Evolutionary conservation across 2,329 filamentous ascomycete species (phyloP).

Genomic region (Clathrospora elynae): DNA sequence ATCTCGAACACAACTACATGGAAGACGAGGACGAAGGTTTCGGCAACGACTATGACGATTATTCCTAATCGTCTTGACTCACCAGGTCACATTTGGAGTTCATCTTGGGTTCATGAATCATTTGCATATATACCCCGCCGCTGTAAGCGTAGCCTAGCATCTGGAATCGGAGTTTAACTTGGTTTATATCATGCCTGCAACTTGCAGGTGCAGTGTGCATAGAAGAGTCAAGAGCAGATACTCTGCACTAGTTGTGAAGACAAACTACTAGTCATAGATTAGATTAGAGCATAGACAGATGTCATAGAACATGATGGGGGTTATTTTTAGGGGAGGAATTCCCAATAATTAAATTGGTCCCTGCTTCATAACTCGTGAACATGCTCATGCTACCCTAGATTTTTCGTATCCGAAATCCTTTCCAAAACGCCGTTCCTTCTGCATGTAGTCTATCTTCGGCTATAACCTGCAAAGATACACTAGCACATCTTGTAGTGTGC

Average conservation of each 20-base stretch:
- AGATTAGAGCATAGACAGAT: not conserved
- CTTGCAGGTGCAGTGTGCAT: too few species aligned
- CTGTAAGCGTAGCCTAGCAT: conserved; percentile 18
- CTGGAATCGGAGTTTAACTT: conserved; percentile 13
- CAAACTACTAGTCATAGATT: not conserved
- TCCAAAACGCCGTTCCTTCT: conserved; percentile 21
- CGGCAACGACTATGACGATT: conserved; percentile 46
- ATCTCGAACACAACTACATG: conserved; percentile 47
- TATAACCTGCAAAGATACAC: conserved; percentile 7
- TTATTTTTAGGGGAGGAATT: conserved; percentile 44
- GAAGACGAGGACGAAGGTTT: conserved; percentile 52
- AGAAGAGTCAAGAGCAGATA: too few species aligned
- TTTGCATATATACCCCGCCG: conserved; percentile 22
- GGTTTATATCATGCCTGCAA: not conserved
- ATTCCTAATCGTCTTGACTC: conserved; percentile 15
- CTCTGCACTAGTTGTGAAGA: not conserved
- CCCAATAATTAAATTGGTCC: conserved; percentile 43
- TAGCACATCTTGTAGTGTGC: conserved; percentile 77
- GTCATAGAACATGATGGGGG: not conserved
- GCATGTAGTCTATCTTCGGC: conserved; percentile 23
- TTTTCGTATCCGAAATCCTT: conserved; percentile 24
- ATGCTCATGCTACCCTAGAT: conserved; percentile 41
- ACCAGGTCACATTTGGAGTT: not conserved
- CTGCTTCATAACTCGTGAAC: conserved; percentile 41
- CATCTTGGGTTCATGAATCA: conserved; percentile 1